A percentile compares a stretch with the other conserved stretches of the same genome.
Conservation (phyloP, 352 stramenopile genomes). For the Elongisporangium senticosum region DNA sequence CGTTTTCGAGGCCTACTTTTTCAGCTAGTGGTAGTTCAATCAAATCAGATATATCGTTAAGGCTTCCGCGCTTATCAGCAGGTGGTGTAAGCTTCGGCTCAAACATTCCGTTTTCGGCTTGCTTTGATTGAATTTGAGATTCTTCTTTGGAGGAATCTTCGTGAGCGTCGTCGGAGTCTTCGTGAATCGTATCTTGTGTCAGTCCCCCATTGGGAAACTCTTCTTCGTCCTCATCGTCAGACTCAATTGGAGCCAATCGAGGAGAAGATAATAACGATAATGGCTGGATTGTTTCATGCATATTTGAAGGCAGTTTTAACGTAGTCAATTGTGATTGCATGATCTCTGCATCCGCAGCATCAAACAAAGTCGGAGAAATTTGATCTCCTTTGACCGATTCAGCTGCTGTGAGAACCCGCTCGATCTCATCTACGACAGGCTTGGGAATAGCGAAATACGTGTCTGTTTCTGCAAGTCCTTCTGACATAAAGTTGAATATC, state of each 20-base stretch:
- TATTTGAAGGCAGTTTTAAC: background rate
- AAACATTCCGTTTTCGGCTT: background rate
- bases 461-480: background rate
- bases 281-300: background rate
- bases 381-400: background rate
- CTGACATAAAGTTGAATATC: background rate
- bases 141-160: slow-evolving; percentile 9
- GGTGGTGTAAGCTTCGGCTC: background rate
- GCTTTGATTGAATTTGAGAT: background rate
- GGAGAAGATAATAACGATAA: background rate
- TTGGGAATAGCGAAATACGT: background rate
- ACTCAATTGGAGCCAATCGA: slow-evolving; percentile 1
- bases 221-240: slow-evolving; percentile 21
- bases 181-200: slow-evolving; percentile 10
- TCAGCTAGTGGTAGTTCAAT: background rate
- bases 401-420: slow-evolving; percentile 8
- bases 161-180: slow-evolving; percentile 33
- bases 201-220: slow-evolving; percentile 1
- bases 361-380: slow-evolving; percentile 35
- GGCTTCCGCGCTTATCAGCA: background rate
- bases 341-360: slow-evolving; percentile 45
- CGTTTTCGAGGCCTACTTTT: background rate
- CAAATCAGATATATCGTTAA: background rate
- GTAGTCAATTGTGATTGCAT: slow-evolving; percentile 25
- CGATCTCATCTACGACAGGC: slow-evolving; percentile 27